phyloP scores from a whole-genome alignment of 768 basidiomycete genomes.

The Xerocomellus amylosporus region DNA sequence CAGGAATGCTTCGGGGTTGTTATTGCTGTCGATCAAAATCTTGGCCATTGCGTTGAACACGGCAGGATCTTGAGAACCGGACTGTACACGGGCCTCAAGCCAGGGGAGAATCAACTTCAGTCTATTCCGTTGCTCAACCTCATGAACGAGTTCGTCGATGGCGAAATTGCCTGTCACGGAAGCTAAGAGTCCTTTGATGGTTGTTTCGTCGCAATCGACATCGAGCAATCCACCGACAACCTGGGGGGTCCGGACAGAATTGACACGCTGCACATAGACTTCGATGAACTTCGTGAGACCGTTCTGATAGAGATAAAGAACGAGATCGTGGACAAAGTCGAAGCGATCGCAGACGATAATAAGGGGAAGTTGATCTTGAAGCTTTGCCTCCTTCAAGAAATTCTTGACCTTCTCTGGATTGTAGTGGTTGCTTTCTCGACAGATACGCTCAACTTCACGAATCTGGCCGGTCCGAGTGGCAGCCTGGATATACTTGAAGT shows the following conservation, averaged over 20 bases:
- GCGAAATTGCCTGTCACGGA: conserved; percentile 97
- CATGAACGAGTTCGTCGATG: conserved; percentile 94
- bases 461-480: conserved; percentile 98
- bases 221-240: conserved; percentile 95
- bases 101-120: conserved; percentile 96
- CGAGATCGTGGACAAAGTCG: conserved; percentile 98
- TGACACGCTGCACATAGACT: conserved; percentile 99
- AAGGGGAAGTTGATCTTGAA: conserved; percentile 92
- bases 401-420: conserved; percentile 99
- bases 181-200: conserved; percentile 90
- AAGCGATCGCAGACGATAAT: conserved; percentile 99
- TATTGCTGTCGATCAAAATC: conserved; percentile 98
- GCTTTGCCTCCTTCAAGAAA: conserved; percentile 98
- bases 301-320: conserved; percentile 98
- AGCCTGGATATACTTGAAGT: conserved; percentile 99
- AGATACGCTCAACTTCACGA: conserved; percentile 98
- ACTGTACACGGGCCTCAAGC: conserved; percentile 90
- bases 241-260: conserved; percentile 94
- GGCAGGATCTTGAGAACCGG: conserved; percentile 91
- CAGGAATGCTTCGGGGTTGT: conserved; percentile 95
- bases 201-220: conserved; percentile 95
- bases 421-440: conserved; percentile 95
- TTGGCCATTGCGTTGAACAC: conserved; percentile 98
- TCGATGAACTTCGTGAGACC: conserved; percentile 96
- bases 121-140: conserved; percentile 94